A percentile compares a stretch with the other conserved stretches of the same genome.
Evolutionary conservation across 2,329 filamentous ascomycete species (phyloP).

Genomic region (Clonostachys byssicola): DNA sequence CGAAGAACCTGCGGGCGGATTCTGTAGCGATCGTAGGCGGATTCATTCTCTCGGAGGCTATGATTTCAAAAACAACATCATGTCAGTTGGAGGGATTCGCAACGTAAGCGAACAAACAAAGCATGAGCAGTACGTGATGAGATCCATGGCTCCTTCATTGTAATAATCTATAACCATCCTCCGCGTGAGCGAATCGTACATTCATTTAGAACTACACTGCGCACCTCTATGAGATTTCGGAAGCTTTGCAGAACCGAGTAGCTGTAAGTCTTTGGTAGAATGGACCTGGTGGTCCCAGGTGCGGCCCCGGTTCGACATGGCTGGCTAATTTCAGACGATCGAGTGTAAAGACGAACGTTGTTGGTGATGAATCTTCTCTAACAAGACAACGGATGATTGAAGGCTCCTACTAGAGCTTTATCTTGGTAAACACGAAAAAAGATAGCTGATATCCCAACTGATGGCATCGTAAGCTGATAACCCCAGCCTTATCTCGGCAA

Average conservation of each 20-base stretch:
- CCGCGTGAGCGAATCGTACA: not conserved
- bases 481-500: too few relatives aligned
- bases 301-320: slow-evolving; percentile 5
- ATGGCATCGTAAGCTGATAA: too few relatives aligned
- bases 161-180: slow-evolving; percentile 30
- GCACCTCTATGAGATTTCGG: not conserved
- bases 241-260: not conserved
- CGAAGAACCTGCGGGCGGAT: slow-evolving; percentile 38
- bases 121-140: slow-evolving; percentile 8
- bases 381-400: too few relatives aligned
- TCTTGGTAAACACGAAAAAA: too few relatives aligned
- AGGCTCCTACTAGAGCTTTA: too few relatives aligned
- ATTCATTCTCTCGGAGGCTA: slow-evolving; percentile 41
- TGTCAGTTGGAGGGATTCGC: not conserved
- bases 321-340: too few relatives aligned
- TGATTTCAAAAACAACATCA: not conserved
- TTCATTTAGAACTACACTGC: not conserved
- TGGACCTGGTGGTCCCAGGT: slow-evolving; percentile 4
- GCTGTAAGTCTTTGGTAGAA: slow-evolving; percentile 1
- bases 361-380: too few relatives aligned
- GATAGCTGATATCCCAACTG: too few relatives aligned
- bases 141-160: slow-evolving; percentile 52
- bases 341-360: too few relatives aligned
- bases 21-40: slow-evolving; percentile 42
- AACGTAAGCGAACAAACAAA: not conserved